Percentiles rank a stretch among this genome's conserved stretches.
These are phyloP conservation scores for Claviceps pazoutovae DNA, from an alignment of 2,329 filamentous ascomycete genomes.

Conservation along the genomic window DNA sequence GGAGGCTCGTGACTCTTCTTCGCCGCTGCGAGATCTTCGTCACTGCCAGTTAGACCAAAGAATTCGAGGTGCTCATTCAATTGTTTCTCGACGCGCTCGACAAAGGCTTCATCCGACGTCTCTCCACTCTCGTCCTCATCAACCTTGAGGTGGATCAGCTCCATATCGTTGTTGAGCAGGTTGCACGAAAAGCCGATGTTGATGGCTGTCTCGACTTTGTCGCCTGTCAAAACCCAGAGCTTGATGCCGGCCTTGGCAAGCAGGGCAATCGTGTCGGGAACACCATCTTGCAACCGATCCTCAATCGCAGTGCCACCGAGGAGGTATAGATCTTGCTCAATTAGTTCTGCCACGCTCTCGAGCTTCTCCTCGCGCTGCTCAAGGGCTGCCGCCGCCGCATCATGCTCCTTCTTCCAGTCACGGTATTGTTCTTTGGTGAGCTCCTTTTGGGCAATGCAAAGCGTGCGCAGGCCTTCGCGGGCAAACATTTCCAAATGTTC, in stretches of 20 bases:
- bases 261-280: constrained; percentile 86
- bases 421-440: constrained; percentile 73
- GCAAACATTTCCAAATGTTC: constrained; percentile 97
- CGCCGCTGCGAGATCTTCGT: constrained; percentile 70
- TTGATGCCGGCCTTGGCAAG: constrained; percentile 92
- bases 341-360: constrained; percentile 75
- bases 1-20: constrained; percentile 77
- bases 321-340: constrained; percentile 79
- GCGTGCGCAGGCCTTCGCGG: constrained; percentile 80
- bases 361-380: constrained; percentile 84
- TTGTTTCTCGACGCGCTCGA: constrained; percentile 50
- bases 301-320: constrained; percentile 94
- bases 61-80: constrained; percentile 57
- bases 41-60: constrained; percentile 71
- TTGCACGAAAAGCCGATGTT: constrained; percentile 99
- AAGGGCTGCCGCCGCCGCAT: constrained; percentile 71
- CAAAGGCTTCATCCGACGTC: constrained; percentile 31
- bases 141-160: constrained; percentile 79
- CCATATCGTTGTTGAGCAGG: constrained; percentile 93
- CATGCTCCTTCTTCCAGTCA: constrained; percentile 74
- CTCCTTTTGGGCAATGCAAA: constrained; percentile 80
- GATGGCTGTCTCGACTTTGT: constrained; percentile 98
- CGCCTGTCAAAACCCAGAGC: constrained; percentile 93
- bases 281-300: constrained; percentile 89
- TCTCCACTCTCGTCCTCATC: constrained; percentile 52